Percentiles rank a stretch among this genome's conserved stretches.
These are phyloP conservation scores for Boletus tylopilopsis DNA, from an alignment of 768 basidiomycete species.

Conservation along the genomic window DNA sequence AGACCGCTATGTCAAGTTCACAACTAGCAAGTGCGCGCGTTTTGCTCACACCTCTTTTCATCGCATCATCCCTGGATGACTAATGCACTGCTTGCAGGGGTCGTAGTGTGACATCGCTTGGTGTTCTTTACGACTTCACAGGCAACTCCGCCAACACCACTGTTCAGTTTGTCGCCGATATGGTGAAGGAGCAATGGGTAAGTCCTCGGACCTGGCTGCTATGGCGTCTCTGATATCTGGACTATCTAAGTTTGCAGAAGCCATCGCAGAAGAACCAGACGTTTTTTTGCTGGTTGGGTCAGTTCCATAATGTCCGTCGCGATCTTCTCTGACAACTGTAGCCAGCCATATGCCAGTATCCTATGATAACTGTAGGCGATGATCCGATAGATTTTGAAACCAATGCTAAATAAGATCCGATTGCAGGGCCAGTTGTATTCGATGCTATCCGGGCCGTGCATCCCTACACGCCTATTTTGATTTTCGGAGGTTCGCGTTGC, in stretches of 20 bases:
- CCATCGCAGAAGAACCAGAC: slow-evolving; percentile 78
- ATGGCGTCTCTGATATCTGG: not conserved
- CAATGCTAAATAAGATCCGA: not conserved
- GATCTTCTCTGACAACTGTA: not conserved
- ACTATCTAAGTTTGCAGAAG: slow-evolving; percentile 59
- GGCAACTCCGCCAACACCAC: slow-evolving; percentile 69
- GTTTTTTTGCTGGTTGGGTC: slow-evolving; percentile 74
- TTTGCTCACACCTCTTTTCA: not conserved
- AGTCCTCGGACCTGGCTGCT: slow-evolving; percentile 4
- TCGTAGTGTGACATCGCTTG: slow-evolving; percentile 71
- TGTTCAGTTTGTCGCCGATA: slow-evolving; percentile 65
- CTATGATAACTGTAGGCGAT: slow-evolving; percentile 55
- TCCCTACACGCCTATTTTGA: slow-evolving; percentile 71
- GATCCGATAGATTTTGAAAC: not conserved
- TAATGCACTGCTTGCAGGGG: slow-evolving; percentile 38
- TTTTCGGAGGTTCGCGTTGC: slow-evolving; percentile 60
- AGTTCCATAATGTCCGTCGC: slow-evolving; percentile 11
- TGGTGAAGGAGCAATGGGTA: slow-evolving; percentile 82
- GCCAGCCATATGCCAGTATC: slow-evolving; percentile 80
- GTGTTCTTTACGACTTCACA: slow-evolving; percentile 74
- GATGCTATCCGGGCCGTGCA: slow-evolving; percentile 71
- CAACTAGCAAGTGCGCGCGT: slow-evolving; percentile 56
- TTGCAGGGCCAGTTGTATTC: slow-evolving; percentile 66
- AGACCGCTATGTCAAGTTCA: slow-evolving; percentile 70
- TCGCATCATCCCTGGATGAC: not conserved